phyloP scores from a whole-genome alignment of 768 basidiomycete species.

The Mycena filopes region DNA sequence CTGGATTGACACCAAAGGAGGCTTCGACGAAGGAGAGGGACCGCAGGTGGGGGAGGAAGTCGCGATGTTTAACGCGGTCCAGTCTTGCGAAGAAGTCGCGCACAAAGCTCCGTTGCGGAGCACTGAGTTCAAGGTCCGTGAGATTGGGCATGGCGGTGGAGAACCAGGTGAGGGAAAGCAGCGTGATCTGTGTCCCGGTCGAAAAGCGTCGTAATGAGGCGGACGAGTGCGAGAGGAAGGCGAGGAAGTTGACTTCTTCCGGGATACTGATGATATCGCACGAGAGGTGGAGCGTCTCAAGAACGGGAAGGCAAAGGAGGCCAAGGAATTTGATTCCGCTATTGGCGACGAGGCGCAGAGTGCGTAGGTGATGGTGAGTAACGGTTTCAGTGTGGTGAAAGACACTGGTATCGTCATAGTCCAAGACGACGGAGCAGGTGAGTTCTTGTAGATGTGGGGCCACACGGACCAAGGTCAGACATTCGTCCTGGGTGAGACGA shows the following conservation, averaged over 20 bases:
- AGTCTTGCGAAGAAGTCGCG: background rate
- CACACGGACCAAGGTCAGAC: background rate
- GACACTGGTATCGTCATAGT: background rate
- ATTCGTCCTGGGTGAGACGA: background rate
- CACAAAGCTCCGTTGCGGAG: background rate
- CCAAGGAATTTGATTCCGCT: background rate
- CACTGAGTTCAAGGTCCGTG: background rate
- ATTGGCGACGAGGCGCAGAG: background rate
- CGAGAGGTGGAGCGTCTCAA: background rate
- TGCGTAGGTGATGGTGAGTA: conserved; percentile 3
- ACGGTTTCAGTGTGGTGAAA: background rate
- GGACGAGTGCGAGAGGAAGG: conserved; percentile 3
- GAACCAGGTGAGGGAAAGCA: background rate
- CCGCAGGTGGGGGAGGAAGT: conserved; percentile 5
- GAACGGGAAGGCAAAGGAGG: background rate
- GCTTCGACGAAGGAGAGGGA: background rate
- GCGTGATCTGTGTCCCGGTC: background rate
- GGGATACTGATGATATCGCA: background rate
- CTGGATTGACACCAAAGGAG: background rate
- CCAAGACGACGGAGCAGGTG: background rate
- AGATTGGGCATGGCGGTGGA: conserved; percentile 1
- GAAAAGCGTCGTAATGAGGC: conserved; percentile 5
- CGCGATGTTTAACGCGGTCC: background rate
- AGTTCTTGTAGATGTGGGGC: background rate
- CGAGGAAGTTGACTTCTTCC: background rate